Evolutionary conservation across 495 filamentous ascomycete species (phyloP), one percentile per base, ranked within the genome.

Genomic region (Lophiotrema nucula): DNA sequence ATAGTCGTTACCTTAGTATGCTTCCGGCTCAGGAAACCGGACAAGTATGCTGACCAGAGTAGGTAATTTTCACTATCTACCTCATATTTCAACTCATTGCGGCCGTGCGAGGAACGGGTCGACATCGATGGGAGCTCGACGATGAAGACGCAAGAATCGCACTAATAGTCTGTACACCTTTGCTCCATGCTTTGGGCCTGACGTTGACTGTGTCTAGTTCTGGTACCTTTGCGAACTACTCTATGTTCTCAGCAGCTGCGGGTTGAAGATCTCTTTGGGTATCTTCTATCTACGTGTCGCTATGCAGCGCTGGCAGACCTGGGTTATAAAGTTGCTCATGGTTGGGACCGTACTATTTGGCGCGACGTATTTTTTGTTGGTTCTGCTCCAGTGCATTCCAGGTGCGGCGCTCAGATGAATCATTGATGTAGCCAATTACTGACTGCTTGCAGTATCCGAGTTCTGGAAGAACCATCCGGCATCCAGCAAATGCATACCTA

Each of bases 211-310:
- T 16, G 25, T 44, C 6, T 27, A 64, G 66, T 67, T 61, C 37
- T 69, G 64, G 64, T 74, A 67, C 65, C 59, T 70, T 35, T 74
- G 71, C 54, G 72, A 74, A 43, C 53, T 69, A 31, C 66, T 73
- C 42, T 76, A 75, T 58, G 58, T 74, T 26, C 41, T 71, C 18
- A 60, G 62, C 28, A 74, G 65, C 60, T 63, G 64, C 38, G 50
- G 69, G 5, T 42, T 73, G 12, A 79, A 79, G 58, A 52, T 75
- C 27, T 70, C 72, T 28, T 72, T 80, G 51, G 74, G 67, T 41
- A 55, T 72, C 53, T 75, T 78, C 62, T 67, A 79, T 13, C 70
- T 77, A 5, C 71, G 77, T 38, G 64, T 80, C 16, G 63, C 74
- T 22, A 62, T 74, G 15, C 48, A 62, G 13, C 57, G 43, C n/a